Conservation (phyloP, 2,329 filamentous ascomycete species). For the Paramyrothecium sp. region DNA sequence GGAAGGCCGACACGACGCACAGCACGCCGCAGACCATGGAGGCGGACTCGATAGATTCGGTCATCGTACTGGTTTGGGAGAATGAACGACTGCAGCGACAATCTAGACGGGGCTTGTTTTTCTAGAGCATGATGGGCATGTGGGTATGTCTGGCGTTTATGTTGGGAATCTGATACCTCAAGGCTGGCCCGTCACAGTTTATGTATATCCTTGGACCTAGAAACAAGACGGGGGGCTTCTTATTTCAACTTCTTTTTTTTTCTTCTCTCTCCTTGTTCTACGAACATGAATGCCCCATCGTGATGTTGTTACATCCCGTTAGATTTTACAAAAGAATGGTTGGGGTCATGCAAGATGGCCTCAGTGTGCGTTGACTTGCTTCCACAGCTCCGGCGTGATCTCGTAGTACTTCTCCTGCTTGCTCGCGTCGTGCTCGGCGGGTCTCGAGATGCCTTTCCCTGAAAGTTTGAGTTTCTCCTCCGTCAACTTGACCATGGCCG, state of each 20-base stretch:
- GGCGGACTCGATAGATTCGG: constrained; percentile 30
- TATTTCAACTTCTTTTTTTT: background rate
- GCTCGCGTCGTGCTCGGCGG: constrained; percentile 11
- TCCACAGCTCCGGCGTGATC: constrained; percentile 16
- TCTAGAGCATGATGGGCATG: background rate
- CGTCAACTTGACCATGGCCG: constrained; percentile 18
- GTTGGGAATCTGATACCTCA: background rate
- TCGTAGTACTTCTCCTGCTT: constrained; percentile 22
- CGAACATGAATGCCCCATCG: no score
- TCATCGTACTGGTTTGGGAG: constrained; percentile 41
- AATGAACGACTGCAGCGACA: constrained; percentile 3
- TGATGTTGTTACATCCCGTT: background rate
- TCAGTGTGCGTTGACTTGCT: background rate
- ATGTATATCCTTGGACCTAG: background rate
- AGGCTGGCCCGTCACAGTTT: background rate
- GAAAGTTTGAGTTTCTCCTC: constrained; percentile 19
- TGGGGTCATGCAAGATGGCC: background rate
- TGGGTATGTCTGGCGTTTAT: background rate
- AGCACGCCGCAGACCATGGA: constrained; percentile 16
- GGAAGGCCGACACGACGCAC: constrained; percentile 19
- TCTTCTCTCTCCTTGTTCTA: background rate
- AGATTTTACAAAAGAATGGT: background rate
- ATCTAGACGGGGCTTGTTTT: background rate
- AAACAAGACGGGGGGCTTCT: background rate
- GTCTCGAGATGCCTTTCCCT: constrained; percentile 10